Base-by-base conservation (phyloP, 2,329 filamentous ascomycete genomes). In the Phialophora macrospora region DNA sequence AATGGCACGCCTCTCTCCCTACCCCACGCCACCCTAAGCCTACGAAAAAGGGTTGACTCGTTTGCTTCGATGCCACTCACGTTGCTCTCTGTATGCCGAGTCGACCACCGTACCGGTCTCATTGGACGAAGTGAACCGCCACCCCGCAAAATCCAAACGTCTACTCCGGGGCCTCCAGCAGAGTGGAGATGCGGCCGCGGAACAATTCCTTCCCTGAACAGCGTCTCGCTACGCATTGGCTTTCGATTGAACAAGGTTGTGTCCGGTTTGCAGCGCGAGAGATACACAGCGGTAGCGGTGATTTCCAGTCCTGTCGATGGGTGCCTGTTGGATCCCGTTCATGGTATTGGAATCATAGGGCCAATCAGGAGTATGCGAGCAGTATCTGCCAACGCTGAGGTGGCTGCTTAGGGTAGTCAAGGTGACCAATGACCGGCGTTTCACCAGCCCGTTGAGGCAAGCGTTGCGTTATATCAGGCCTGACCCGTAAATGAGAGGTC, bases 321-420 rank as follows among this genome's bases (percentile, higher is more conserved):
- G 17, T 44, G 14, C 38, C 38, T 44, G 6, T n/a, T n/a, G 4
- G 4, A n/a, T 3, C 38, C 17, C 5, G 17, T n/a, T 44, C 4
- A 44, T n/a, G 38, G n/a, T 44, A n/a, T 44, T 44, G 38, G 38
- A 44, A n/a, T 44, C 38, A 1, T n/a, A 2, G 5, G 7, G 3
- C 17, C 38, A n/a, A n/a, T n/a, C 38, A 44, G 38, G 38, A 44
- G 17, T n/a, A 20, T 8, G 38, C 17, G 7, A 6, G 17, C 38
- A 20, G 38, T 12, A 44, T 44, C 38, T 44, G 17, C 17, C 38
- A 17, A 7, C 38, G 38, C 38, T n/a, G 38, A n/a, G 38, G 14
- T 44, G 41, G 30, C 58, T 60, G 28, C 58, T 52, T 52, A 38
- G 24, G 58, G 52, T 2, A 32, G 28, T 55, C 8, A 24, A 55